A percentile compares a stretch with the other conserved stretches of the same genome.
Evolutionary conservation across 495 filamentous ascomycete genomes (phyloP).

Genomic region (Xylaria nigripes): DNA sequence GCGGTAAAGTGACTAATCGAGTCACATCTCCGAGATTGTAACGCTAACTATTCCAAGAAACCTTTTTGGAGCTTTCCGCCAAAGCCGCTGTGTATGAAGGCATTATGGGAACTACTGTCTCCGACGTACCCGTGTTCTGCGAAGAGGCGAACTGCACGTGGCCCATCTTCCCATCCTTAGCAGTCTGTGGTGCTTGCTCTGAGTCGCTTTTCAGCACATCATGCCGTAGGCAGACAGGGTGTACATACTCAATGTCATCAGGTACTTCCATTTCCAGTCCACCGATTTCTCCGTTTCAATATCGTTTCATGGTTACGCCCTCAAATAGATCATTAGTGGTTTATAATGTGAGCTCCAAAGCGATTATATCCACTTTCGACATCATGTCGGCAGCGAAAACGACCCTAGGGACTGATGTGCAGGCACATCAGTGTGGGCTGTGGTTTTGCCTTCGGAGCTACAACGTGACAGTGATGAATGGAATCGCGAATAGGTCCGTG

Average conservation of each 20-base stretch:
- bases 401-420: not conserved
- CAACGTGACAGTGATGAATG: constrained; percentile 20
- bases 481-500: constrained; percentile 18
- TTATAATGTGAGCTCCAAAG: constrained; percentile 12
- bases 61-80: constrained; percentile 24
- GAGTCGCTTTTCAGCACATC: constrained; percentile 13
- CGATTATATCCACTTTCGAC: constrained; percentile 31
- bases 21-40: not conserved
- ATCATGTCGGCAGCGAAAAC: constrained; percentile 21
- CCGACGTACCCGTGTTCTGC: constrained; percentile 19
- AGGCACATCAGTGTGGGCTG: constrained; percentile 24
- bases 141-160: constrained; percentile 29
- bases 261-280: constrained; percentile 19
- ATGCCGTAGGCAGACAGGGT: constrained; percentile 14
- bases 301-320: constrained; percentile 24
- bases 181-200: constrained; percentile 26
- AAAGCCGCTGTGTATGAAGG: constrained; percentile 33
- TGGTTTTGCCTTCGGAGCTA: constrained; percentile 32
- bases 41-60: constrained; percentile 17
- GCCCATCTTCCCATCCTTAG: constrained; percentile 31
- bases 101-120: constrained; percentile 25
- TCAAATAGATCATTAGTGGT: constrained; percentile 16
- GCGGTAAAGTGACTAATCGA: constrained; percentile 7
- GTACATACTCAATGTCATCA: constrained; percentile 25
- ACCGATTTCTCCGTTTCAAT: constrained; percentile 10